Conservation (phyloP, 768 basidiomycete species). For the Filobasidium floriforme region DNA sequence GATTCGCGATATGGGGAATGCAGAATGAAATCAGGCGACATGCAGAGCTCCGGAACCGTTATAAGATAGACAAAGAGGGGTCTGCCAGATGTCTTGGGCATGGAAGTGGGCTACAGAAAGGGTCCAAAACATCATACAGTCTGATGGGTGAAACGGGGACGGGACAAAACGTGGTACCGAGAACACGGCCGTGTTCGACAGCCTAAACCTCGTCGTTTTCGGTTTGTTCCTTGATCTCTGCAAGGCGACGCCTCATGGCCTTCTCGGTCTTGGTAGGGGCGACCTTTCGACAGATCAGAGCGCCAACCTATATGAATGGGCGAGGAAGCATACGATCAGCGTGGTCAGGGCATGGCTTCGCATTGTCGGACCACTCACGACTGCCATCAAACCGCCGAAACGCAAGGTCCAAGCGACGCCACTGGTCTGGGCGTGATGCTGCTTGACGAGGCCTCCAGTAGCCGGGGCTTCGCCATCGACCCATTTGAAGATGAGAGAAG, state of each 20-base stretch:
- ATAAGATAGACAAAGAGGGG: too few species aligned
- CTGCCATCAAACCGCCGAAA: constrained; percentile 79
- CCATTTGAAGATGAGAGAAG: constrained; percentile 73
- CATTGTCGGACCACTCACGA: constrained; percentile 47
- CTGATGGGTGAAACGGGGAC: too few species aligned
- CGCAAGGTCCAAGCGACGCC: constrained; percentile 91
- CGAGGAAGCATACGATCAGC: neutral
- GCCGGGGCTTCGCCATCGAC: constrained; percentile 55
- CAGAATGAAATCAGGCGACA: too few species aligned
- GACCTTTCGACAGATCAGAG: constrained; percentile 68
- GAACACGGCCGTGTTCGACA: neutral
- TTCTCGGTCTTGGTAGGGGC: constrained; percentile 85
- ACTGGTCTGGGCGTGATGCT: constrained; percentile 63
- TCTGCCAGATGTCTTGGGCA: too few species aligned
- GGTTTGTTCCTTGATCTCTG: constrained; percentile 63
- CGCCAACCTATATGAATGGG: constrained; percentile 53
- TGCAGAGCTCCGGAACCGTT: too few species aligned
- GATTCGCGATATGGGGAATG: too few species aligned
- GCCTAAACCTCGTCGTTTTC: constrained; percentile 46
- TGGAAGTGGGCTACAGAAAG: too few species aligned
- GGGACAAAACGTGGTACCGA: too few species aligned
- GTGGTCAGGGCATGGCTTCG: neutral
- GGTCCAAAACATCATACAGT: too few species aligned
- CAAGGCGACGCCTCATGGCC: constrained; percentile 71
- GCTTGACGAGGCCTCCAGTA: constrained; percentile 49